These are phyloP conservation scores for Leishmania arabica DNA, from an alignment of 208 protist species.

Conservation along the genomic window DNA sequence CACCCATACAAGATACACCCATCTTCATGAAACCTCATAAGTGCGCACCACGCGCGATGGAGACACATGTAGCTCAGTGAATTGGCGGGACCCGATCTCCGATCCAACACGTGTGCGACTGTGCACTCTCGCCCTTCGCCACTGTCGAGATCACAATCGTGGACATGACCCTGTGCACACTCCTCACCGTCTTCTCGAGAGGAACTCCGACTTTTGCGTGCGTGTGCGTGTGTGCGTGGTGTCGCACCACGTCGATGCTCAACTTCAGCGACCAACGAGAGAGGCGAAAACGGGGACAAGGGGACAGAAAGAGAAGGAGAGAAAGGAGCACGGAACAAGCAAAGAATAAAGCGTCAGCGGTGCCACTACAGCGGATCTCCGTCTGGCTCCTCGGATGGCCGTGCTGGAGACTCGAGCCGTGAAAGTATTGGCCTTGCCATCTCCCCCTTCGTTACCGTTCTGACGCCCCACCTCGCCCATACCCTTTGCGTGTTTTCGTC, in stretches of 20 bases:
- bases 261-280: not conserved
- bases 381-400: not conserved
- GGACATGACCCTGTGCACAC: not conserved
- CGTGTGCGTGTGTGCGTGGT: not conserved
- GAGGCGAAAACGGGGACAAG: not conserved
- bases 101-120: not conserved
- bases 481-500: not conserved
- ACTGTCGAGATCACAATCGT: not conserved
- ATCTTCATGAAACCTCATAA: not conserved
- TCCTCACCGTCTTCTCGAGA: not conserved
- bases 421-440: not conserved
- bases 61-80: not conserved
- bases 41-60: not conserved
- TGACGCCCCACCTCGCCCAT: not conserved
- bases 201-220: not conserved
- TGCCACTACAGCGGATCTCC: not conserved
- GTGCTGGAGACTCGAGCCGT: not conserved
- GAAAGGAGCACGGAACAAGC: not conserved
- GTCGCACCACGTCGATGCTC: not conserved
- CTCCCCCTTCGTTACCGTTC: not conserved
- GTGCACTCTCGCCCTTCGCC: not conserved
- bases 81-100: not conserved
- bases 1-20: not conserved
- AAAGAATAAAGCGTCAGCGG: not conserved
- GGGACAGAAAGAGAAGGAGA: not conserved